Evolutionary conservation across 306 rosid species (phyloP), one percentile per base, ranked within the genome.

Genomic region (Citrullus mucosospermus): DNA sequence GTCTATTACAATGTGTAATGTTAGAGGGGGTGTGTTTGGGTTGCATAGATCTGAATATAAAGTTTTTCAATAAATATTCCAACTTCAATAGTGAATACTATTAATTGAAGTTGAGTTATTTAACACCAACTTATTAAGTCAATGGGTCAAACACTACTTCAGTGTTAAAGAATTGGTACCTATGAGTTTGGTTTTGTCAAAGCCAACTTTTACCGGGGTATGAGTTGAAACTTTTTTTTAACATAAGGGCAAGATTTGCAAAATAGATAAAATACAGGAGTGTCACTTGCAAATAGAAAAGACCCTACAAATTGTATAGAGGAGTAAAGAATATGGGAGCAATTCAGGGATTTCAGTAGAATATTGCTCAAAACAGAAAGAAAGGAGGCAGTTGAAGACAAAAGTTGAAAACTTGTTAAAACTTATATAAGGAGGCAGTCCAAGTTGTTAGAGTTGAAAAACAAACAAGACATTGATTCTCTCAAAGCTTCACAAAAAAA

Each of bases 401-500:
- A 34, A 22, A 69, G 51, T 71, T 68, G 59, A 76, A 30, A 68
- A 69, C 61, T 60, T 60, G 76, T 54, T 15, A 66, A 43, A 48
- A 48, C 58, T 85, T 80, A 86, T 88, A 54, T 51, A 74, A 74
- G 9, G 83, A 78, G 79, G 83, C 62, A 75, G 79, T 30, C 84
- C 75, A 83, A 85, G 69, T 85, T 83, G 78, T 53, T 51, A 62
- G 59, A 34, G 44, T 68, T 58, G 79, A 78, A 79, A 81, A 85
- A 78, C 83, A 68, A 84, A 76, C 53, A 76, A 76, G 79, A 76
- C 79, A 76, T 76, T 75, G 86, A 86, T 88, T 83, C 87, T 78
- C 80, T 65, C 62, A 66, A 86, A 79, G 88, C 66, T 70, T 73
- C 70, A 75, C 80, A 89, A 83, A 86, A 84, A 78, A 86, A 80